A percentile compares a stretch with the other conserved stretches of the same genome.
phyloP scores from a whole-genome alignment of 1,284 basidiomycete genomes.

The Fomitiporia mediterranea region DNA sequence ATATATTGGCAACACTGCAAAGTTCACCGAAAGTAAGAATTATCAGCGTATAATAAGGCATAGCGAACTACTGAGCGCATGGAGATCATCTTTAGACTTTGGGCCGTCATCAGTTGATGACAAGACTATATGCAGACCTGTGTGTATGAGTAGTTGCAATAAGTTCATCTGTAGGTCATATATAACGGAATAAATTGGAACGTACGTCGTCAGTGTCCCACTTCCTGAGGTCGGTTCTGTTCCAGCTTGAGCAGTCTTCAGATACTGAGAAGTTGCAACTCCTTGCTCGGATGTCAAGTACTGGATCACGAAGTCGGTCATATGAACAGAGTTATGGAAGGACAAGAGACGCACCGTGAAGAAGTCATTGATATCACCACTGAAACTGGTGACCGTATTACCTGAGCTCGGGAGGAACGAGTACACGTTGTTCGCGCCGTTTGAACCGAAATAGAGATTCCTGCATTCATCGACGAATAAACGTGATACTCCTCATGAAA shows the following conservation, averaged over 20 bases:
- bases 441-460: constrained; percentile 55
- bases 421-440: constrained; percentile 56
- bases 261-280: constrained; percentile 43
- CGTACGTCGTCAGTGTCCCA: constrained; percentile 50
- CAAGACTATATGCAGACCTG: constrained; percentile 39
- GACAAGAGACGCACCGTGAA: constrained; percentile 36
- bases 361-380: constrained; percentile 51
- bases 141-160: neutral
- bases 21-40: too few relatives aligned
- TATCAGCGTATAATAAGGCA: too few relatives aligned
- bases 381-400: constrained; percentile 43
- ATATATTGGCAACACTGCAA: too few relatives aligned
- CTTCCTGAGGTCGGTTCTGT: constrained; percentile 53
- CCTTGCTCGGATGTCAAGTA: constrained; percentile 46
- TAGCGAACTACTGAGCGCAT: too few relatives aligned
- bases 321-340: neutral
- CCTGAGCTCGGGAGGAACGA: constrained; percentile 54
- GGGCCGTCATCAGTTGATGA: constrained; percentile 38
- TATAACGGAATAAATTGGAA: constrained; percentile 22
- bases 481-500: neutral
- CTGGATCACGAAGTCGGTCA: constrained; percentile 30
- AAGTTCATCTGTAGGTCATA: neutral
- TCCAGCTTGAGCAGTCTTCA: constrained; percentile 51
- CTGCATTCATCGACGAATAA: constrained; percentile 26
- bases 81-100: too few relatives aligned